Percentiles rank a stretch among this genome's conserved stretches.
These are phyloP conservation scores for Salicornia ramosissima DNA, from an alignment of 148 eudicot species.

Conservation along the genomic window DNA sequence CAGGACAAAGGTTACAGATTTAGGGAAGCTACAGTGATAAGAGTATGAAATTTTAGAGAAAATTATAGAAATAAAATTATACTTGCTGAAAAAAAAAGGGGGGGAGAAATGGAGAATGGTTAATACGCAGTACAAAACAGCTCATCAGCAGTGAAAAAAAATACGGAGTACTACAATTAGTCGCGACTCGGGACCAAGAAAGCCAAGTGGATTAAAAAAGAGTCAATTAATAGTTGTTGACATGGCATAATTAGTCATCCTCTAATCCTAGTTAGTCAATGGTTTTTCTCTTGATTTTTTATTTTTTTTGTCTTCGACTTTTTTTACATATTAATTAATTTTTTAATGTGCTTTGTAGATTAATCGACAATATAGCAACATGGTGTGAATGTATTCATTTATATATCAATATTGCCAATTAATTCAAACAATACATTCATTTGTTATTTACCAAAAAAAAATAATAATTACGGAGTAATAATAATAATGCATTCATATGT, in stretches of 20 bases:
- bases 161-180: too few relatives aligned
- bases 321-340: neutral
- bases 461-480: too few relatives aligned
- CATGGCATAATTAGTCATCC: constrained; percentile 12
- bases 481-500: too few relatives aligned
- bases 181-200: neutral
- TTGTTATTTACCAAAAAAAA: too few relatives aligned
- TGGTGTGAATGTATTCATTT: too few relatives aligned
- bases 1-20: constrained; percentile 20
- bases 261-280: neutral
- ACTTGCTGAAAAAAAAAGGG: neutral
- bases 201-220: neutral
- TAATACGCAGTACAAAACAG: constrained; percentile 9
- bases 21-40: constrained; percentile 16
- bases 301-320: constrained; percentile 1
- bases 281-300: constrained; percentile 1
- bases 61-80: neutral
- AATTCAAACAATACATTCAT: too few relatives aligned
- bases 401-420: too few relatives aligned
- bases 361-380: too few relatives aligned
- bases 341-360: too few relatives aligned
- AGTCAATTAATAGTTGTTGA: constrained; percentile 8
- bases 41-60: neutral
- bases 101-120: neutral
- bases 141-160: constrained; percentile 24